These are phyloP conservation scores for Zygoascus meyerae DNA, from an alignment of 1,139 yeast species.

Conservation along the genomic window DNA sequence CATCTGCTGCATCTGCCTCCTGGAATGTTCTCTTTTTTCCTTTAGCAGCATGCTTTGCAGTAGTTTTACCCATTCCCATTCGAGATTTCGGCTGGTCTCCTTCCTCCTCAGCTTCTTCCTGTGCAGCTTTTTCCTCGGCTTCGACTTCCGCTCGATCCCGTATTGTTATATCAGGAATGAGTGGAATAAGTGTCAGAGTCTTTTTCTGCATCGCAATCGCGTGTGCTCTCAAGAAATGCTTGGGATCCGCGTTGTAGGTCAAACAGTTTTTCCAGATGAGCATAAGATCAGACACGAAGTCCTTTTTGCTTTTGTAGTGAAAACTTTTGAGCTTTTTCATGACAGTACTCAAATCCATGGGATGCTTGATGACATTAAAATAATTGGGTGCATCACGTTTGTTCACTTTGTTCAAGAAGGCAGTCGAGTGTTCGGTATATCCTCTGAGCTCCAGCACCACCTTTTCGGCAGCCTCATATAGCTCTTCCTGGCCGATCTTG, in stretches of 20 bases:
- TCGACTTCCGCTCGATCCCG: slow-evolving; percentile 83
- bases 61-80: slow-evolving; percentile 18
- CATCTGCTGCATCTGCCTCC: slow-evolving; percentile 26
- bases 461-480: slow-evolving; percentile 95
- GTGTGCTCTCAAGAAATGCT: slow-evolving; percentile 83
- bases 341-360: slow-evolving; percentile 96
- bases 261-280: slow-evolving; percentile 94
- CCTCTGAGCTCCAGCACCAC: slow-evolving; percentile 86
- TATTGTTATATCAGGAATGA: slow-evolving; percentile 82
- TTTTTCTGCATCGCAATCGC: slow-evolving; percentile 96
- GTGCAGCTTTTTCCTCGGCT: slow-evolving; percentile 60
- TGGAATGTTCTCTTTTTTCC: slow-evolving; percentile 27
- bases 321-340: slow-evolving; percentile 79
- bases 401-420: slow-evolving; percentile 88
- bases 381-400: slow-evolving; percentile 98
- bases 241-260: slow-evolving; percentile 91
- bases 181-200: slow-evolving; percentile 65
- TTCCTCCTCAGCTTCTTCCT: slow-evolving; percentile 29
- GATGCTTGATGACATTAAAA: slow-evolving; percentile 79
- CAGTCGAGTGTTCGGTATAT: slow-evolving; percentile 94
- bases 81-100: slow-evolving; percentile 21
- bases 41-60: slow-evolving; percentile 24
- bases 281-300: slow-evolving; percentile 89
- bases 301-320: slow-evolving; percentile 76
- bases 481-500: slow-evolving; percentile 91